Evolutionary conservation across 1,139 yeast species (phyloP).

Genomic region (Debaryomyces singareniensis): DNA sequence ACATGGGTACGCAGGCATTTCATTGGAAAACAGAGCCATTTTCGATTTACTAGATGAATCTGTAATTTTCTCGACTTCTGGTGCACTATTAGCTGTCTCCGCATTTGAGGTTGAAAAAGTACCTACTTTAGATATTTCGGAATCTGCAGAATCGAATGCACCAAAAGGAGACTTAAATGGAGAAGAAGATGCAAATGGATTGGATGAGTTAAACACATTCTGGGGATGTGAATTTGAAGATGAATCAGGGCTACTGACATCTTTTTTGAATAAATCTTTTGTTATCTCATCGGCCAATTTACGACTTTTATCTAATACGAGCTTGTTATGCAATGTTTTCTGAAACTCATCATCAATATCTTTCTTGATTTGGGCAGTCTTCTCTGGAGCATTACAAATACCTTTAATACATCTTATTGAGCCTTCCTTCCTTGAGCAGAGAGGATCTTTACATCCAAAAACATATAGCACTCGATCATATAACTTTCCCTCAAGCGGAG

Average conservation of each 20-base stretch:
- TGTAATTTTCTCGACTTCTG: conserved; percentile 6
- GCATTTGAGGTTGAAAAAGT: conserved; percentile 13
- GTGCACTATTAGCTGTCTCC: conserved; percentile 14
- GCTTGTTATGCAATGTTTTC: conserved; percentile 33
- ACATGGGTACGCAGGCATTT: conserved; percentile 54
- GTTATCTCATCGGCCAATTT: conserved; percentile 40
- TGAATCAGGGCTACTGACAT: conserved; percentile 8
- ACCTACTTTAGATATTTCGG: not conserved
- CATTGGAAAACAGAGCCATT: conserved; percentile 6
- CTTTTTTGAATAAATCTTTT: conserved; percentile 31
- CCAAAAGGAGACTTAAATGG: conserved; percentile 23
- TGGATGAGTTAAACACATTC: conserved; percentile 12
- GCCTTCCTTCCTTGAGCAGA: conserved; percentile 65
- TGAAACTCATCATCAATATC: conserved; percentile 31
- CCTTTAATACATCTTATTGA: conserved; percentile 72
- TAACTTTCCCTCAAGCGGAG: conserved; percentile 64
- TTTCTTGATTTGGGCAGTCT: conserved; percentile 32
- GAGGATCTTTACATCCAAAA: conserved; percentile 60
- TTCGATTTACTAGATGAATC: not conserved
- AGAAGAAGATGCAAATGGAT: conserved; percentile 20
- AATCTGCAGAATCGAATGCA: conserved; percentile 6
- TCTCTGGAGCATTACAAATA: conserved; percentile 50
- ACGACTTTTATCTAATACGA: conserved; percentile 35
- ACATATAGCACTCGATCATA: conserved; percentile 81
- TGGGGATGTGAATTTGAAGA: conserved; percentile 21